These are phyloP conservation scores for Aureobasidium zeae DNA, from an alignment of 2,329 filamentous ascomycete genomes.

Conservation along the genomic window DNA sequence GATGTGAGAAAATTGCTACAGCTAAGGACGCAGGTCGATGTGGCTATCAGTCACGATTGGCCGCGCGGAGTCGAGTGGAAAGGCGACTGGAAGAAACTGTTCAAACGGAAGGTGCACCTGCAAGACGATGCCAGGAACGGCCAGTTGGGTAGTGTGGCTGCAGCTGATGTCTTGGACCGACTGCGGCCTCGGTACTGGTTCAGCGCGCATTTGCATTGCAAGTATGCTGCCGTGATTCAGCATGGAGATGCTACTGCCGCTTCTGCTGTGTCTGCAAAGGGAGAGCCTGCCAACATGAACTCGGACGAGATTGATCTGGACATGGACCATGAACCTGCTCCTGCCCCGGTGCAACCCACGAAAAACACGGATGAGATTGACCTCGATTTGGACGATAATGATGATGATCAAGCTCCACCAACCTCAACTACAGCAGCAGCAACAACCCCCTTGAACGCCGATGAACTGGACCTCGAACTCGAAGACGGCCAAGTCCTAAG, in stretches of 20 bases:
- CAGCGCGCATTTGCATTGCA: constrained; percentile 79
- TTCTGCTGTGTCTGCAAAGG: background rate
- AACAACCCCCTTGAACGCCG: constrained; percentile 25
- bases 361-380: constrained; percentile 61
- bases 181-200: constrained; percentile 85
- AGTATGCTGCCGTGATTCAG: constrained; percentile 59
- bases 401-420: constrained; percentile 20
- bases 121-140: constrained; percentile 65
- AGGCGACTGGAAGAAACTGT: constrained; percentile 61
- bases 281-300: constrained; percentile 37
- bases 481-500: constrained; percentile 22
- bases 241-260: constrained; percentile 28
- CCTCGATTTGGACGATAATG: constrained; percentile 36
- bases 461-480: constrained; percentile 36
- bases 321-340: constrained; percentile 28
- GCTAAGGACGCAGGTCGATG: constrained; percentile 75
- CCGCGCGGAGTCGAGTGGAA: constrained; percentile 71
- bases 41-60: constrained; percentile 95
- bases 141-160: constrained; percentile 69
- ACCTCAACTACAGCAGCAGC: constrained; percentile 20
- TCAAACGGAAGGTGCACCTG: constrained; percentile 65
- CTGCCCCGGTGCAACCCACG: constrained; percentile 16
- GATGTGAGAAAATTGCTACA: constrained; percentile 86
- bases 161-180: constrained; percentile 68
- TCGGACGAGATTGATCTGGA: constrained; percentile 57